These are phyloP conservation scores for Alternaria sp. DNA, from an alignment of 2,329 filamentous ascomycete species.

Conservation along the genomic window DNA sequence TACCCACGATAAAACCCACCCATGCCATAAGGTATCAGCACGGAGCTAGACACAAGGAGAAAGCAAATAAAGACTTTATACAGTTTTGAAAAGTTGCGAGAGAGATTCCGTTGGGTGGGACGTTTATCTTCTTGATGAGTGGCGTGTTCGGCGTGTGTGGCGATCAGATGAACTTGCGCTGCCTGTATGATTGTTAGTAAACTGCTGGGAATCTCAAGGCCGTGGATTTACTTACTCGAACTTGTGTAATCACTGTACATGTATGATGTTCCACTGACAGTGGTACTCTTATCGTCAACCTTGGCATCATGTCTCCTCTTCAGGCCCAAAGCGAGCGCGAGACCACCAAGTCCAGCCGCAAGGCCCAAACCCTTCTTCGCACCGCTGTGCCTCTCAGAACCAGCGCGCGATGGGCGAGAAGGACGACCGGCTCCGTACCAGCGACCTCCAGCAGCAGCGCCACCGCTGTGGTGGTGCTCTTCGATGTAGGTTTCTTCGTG, in stretches of 20 bases:
- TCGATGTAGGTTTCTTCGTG: constrained; percentile 69
- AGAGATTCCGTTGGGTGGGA: background rate
- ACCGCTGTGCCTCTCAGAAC: constrained; percentile 45
- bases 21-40: constrained; percentile 2
- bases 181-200: constrained; percentile 44
- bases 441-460: constrained; percentile 62
- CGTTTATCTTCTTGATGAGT: constrained; percentile 41
- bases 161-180: constrained; percentile 56
- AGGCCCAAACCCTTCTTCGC: constrained; percentile 49
- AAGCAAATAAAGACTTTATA: constrained; percentile 9
- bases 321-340: constrained; percentile 56
- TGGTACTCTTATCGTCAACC: constrained; percentile 55
- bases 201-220: background rate
- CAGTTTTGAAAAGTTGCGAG: constrained; percentile 4
- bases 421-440: constrained; percentile 57
- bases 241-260: constrained; percentile 59
- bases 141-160: constrained; percentile 51
- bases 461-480: constrained; percentile 69
- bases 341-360: constrained; percentile 53
- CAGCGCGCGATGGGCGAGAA: constrained; percentile 44
- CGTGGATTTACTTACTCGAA: constrained; percentile 52
- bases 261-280: constrained; percentile 49
- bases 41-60: background rate
- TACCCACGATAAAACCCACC: background rate
- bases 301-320: constrained; percentile 53